Evolutionary conservation across 169 alveolate genomes (phyloP), one percentile per base, ranked within the genome.

Genomic region (Amoebophrya sp.): DNA sequence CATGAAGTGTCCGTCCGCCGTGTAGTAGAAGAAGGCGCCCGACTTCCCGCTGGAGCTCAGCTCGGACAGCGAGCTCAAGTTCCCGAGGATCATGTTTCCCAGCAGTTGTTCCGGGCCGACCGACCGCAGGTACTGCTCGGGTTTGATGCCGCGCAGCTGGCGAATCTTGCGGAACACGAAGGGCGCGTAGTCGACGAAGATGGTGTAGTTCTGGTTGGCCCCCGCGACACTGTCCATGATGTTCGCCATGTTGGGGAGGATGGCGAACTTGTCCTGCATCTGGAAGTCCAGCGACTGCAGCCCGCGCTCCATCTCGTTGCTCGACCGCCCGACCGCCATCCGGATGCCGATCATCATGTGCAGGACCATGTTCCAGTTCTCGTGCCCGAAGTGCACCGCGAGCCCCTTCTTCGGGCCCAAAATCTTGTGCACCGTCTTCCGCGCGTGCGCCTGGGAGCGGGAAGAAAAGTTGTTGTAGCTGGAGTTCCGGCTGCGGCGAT

Each of bases 1-100:
- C 93, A 94, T 78, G 89, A 91, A 94, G 78, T 90, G 69, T 15
- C 94, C 94, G 69, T 94, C 95, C 29, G 98, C 95, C 0, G 99
- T 97, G 93, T 96, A 98, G 94, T 98, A 98, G 92, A 98, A 98
- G 91, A 98, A 97, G 18, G 99, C 96, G 20, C 99, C 99, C 92
- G 98, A 96, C 92, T 96, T 96, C 20, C 99, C 99, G 91, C 98
- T 98, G 15, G 99, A 95, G 70, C 97, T 95, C 88, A 97, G 93
- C 93, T 97, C 99, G 50, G 98, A 96, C 88, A 98, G 95, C 5
- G 99, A 96, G 78, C 98, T 94, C 70, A 98, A 95, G 92, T 98
- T 98, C n/a, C 99, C 99, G 92, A 97, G 95, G n/a, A 97, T 96
- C 97, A 98, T 96, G 91, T 97, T 97, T 43, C 99, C 98, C 87